These are phyloP conservation scores for Periconia macrospinosa DNA, from an alignment of 2,329 filamentous ascomycete genomes.

Conservation along the genomic window DNA sequence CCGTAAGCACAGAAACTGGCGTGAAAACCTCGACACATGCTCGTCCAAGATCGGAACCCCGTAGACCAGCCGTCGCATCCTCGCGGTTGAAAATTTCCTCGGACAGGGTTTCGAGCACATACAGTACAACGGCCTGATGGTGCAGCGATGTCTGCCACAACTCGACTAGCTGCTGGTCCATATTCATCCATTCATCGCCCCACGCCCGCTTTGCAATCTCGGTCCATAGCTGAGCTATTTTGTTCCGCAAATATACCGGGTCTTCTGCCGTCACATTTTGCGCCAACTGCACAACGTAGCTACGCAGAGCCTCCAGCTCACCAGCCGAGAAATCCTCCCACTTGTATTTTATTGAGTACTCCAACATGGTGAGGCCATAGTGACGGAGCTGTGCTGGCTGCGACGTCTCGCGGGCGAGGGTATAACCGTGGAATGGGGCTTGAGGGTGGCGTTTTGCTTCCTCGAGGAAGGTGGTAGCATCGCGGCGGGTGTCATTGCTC, in stretches of 20 bases:
- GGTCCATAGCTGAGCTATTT: constrained; percentile 91
- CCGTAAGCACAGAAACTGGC: constrained; percentile 71
- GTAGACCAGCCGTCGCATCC: constrained; percentile 79
- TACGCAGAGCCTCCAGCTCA: constrained; percentile 69
- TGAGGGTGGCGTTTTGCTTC: constrained; percentile 76
- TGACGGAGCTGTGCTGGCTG: constrained; percentile 85
- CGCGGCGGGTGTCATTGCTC: constrained; percentile 75
- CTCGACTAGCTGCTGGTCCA: constrained; percentile 81
- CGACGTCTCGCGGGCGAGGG: constrained; percentile 72
- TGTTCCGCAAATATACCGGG: constrained; percentile 84
- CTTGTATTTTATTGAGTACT: constrained; percentile 83
- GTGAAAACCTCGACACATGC: constrained; percentile 94
- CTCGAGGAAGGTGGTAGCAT: constrained; percentile 86
- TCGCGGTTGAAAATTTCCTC: constrained; percentile 94
- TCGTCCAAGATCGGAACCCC: constrained; percentile 82
- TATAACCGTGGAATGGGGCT: constrained; percentile 83
- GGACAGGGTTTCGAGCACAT: constrained; percentile 85
- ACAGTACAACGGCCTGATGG: constrained; percentile 85
- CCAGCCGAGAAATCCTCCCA: constrained; percentile 73
- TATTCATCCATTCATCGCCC: constrained; percentile 90
- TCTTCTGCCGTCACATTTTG: constrained; percentile 71
- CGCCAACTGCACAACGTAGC: constrained; percentile 79
- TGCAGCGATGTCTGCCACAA: constrained; percentile 69
- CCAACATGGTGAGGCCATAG: constrained; percentile 89
- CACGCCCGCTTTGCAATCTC: constrained; percentile 92